These are phyloP conservation scores for Daedalea quercina DNA, from an alignment of 768 basidiomycete species.

Conservation along the genomic window DNA sequence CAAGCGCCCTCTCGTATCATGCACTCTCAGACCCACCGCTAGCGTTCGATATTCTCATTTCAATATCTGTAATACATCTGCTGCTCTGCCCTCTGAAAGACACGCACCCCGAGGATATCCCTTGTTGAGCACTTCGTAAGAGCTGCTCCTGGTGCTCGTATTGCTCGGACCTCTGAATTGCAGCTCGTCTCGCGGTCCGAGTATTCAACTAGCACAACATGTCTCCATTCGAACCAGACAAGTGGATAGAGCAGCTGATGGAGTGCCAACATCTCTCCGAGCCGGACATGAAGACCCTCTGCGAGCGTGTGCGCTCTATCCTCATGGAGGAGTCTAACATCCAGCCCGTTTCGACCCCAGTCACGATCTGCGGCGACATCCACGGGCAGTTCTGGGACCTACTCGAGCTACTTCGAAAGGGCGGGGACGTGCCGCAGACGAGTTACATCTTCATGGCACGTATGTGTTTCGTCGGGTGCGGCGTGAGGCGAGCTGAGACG, in stretches of 20 bases:
- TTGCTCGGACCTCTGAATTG: neutral
- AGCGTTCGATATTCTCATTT: no score
- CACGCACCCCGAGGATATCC: no score
- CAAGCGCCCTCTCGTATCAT: no score
- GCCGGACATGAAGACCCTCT: constrained; percentile 87
- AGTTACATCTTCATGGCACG: constrained; percentile 96
- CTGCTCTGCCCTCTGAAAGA: no score
- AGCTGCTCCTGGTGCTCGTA: no score
- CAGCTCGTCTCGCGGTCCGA: no score
- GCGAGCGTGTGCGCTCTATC: constrained; percentile 81
- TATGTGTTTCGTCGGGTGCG: constrained; percentile 29
- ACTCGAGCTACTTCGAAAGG: constrained; percentile 80
- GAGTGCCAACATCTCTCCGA: constrained; percentile 86
- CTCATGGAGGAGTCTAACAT: constrained; percentile 97
- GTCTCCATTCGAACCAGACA: constrained; percentile 46
- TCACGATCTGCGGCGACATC: constrained; percentile 94
- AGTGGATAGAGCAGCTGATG: constrained; percentile 87
- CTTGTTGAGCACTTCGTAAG: no score
- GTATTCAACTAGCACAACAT: no score
- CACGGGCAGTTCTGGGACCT: constrained; percentile 99
- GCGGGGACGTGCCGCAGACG: constrained; percentile 78
- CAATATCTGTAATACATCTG: no score
- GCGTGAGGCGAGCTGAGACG: constrained; percentile 13
- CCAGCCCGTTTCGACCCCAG: constrained; percentile 91
- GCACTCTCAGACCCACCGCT: no score